phyloP scores from a whole-genome alignment of 331 rosid genomes.

The Quercus phellos region DNA sequence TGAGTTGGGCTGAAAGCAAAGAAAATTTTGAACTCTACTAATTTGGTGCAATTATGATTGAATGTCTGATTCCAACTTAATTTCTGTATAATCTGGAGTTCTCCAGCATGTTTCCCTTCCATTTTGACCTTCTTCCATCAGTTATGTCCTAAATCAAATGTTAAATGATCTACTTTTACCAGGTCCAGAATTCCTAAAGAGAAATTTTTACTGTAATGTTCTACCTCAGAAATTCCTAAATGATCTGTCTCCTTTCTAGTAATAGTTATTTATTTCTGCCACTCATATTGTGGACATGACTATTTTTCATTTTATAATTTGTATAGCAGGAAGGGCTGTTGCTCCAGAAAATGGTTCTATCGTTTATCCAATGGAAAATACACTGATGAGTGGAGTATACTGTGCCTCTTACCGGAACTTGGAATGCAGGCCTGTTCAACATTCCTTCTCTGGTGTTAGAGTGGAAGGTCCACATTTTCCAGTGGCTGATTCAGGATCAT shows the following conservation, averaged over 20 bases:
- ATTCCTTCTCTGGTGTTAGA: background rate
- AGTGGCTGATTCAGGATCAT: background rate
- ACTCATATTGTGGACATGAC: background rate
- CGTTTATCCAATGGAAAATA: constrained; percentile 4
- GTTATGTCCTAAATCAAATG: background rate
- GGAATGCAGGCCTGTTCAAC: constrained; percentile 6
- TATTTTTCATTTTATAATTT: background rate
- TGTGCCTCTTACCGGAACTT: background rate
- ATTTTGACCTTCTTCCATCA: background rate
- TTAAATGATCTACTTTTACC: background rate
- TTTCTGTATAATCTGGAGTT: background rate
- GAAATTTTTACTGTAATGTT: background rate
- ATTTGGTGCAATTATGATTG: too few species aligned
- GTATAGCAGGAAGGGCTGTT: background rate
- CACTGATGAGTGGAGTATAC: background rate
- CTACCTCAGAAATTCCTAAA: background rate
- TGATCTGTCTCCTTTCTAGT: too few species aligned
- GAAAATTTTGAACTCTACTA: too few species aligned
- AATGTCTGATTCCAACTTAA: too few species aligned
- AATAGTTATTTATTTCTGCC: background rate
- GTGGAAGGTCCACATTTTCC: background rate
- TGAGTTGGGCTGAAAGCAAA: too few species aligned
- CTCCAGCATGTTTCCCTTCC: background rate
- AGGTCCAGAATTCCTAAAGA: background rate
- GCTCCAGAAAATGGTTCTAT: background rate